phyloP scores from a whole-genome alignment of 2,329 filamentous ascomycete species.

The Pseudogymnoascus pannorum region DNA sequence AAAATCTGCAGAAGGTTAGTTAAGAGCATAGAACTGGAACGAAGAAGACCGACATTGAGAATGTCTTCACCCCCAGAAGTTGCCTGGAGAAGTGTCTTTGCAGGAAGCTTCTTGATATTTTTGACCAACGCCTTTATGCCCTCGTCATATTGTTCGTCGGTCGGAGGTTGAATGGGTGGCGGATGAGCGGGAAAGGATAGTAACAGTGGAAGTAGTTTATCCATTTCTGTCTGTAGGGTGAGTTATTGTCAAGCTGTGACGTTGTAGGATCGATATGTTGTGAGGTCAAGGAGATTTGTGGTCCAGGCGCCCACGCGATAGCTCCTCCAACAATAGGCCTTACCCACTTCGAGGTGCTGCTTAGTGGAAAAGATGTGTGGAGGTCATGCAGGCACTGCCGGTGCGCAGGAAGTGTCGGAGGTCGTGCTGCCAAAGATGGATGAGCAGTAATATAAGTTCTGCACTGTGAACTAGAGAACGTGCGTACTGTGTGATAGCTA shows the following conservation, averaged over 20 bases:
- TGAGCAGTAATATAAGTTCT: background rate
- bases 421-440: background rate
- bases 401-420: background rate
- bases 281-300: background rate
- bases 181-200: constrained; percentile 34
- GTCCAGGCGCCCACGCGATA: constrained; percentile 1
- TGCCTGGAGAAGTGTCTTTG: constrained; percentile 27
- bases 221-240: constrained; percentile 19
- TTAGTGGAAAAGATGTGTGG: background rate
- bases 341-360: background rate
- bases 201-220: constrained; percentile 31
- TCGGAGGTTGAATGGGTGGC: constrained; percentile 26
- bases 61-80: constrained; percentile 29
- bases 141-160: constrained; percentile 37
- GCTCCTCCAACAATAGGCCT: background rate
- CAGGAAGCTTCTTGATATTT: constrained; percentile 31
- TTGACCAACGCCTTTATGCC: constrained; percentile 34
- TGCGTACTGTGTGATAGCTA: background rate
- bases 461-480: background rate
- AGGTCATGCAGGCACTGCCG: background rate
- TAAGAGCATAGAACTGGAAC: background rate
- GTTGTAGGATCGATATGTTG: background rate
- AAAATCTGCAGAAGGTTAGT: constrained; percentile 19
- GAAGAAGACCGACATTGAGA: constrained; percentile 29
- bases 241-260: background rate